Evolutionary conservation across 1,139 yeast species (phyloP).

Genomic region (Kodamaea anthophila): DNA sequence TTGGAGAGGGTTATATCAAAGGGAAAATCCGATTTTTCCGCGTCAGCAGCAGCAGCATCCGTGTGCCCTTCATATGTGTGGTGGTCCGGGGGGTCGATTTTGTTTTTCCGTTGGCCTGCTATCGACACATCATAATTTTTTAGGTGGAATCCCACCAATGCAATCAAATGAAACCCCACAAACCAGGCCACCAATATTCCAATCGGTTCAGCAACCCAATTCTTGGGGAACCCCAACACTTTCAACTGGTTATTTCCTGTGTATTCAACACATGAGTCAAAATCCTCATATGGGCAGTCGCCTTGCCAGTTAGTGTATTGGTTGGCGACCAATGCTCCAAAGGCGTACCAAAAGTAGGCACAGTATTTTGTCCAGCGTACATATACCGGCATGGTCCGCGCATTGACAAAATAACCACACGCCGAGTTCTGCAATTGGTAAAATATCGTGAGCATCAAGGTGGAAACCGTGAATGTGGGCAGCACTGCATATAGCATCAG

Average conservation of each 20-base stretch:
- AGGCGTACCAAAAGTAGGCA: constrained; percentile 72
- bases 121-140: constrained; percentile 50
- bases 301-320: constrained; percentile 60
- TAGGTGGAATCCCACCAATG: constrained; percentile 41
- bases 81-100: constrained; percentile 13
- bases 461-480: constrained; percentile 59
- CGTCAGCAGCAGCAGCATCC: constrained; percentile 1
- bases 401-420: constrained; percentile 76
- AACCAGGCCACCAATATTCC: constrained; percentile 57
- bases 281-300: constrained; percentile 41
- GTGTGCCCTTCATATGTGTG: too few species aligned
- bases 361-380: constrained; percentile 79
- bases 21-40: constrained; percentile 3
- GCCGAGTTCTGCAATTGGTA: constrained; percentile 74
- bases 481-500: constrained; percentile 53
- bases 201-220: constrained; percentile 67
- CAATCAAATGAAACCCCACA: constrained; percentile 45
- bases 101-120: constrained; percentile 37
- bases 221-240: constrained; percentile 54
- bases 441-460: constrained; percentile 55
- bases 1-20: constrained; percentile 3
- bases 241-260: constrained; percentile 53
- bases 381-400: constrained; percentile 73
- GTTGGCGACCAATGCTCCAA: constrained; percentile 62
- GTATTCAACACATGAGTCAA: constrained; percentile 25